Percentiles rank a stretch among this genome's conserved stretches.
Conservation (phyloP, 1,139 yeast species). For the Pneumocystis oryctolagi region DNA sequence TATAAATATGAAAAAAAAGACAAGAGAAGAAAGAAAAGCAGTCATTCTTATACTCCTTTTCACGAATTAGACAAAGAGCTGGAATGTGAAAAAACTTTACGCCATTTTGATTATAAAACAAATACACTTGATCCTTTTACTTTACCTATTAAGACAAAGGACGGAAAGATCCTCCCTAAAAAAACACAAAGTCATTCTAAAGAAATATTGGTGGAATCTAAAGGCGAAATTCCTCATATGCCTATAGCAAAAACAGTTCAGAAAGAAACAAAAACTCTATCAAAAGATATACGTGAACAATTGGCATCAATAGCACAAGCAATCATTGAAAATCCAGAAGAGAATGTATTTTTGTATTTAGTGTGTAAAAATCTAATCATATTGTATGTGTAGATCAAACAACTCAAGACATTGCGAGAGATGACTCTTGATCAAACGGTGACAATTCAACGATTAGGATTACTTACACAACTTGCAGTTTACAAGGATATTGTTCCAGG, state of each 20-base stretch:
- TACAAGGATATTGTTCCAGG: slow-evolving; percentile 73
- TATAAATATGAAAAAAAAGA: neutral
- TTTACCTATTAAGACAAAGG: slow-evolving; percentile 62
- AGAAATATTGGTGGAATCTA: slow-evolving; percentile 19
- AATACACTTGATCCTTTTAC: slow-evolving; percentile 45
- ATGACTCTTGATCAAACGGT: slow-evolving; percentile 18
- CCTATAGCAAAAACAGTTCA: slow-evolving; percentile 16
- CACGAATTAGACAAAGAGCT: slow-evolving; percentile 20
- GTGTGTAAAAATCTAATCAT: neutral
- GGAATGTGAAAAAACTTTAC: slow-evolving; percentile 25
- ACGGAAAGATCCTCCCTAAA: slow-evolving; percentile 51
- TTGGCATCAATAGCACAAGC: slow-evolving; percentile 68
- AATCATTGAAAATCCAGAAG: slow-evolving; percentile 82
- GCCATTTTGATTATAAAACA: slow-evolving; percentile 18
- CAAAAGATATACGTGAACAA: slow-evolving; percentile 51
- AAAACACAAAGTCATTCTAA: slow-evolving; percentile 24
- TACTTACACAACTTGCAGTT: slow-evolving; percentile 67
- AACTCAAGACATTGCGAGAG: slow-evolving; percentile 54
- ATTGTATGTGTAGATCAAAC: slow-evolving; percentile 25
- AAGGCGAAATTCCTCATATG: slow-evolving; percentile 5
- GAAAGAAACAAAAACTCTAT: slow-evolving; percentile 18
- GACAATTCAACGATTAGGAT: slow-evolving; percentile 60
- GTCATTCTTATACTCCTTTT: neutral
- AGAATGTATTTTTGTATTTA: slow-evolving; percentile 27
- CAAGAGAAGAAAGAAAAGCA: neutral